Evolutionary conservation across 2,329 filamentous ascomycete species (phyloP).

Genomic region (Dactylella cylindrospora): DNA sequence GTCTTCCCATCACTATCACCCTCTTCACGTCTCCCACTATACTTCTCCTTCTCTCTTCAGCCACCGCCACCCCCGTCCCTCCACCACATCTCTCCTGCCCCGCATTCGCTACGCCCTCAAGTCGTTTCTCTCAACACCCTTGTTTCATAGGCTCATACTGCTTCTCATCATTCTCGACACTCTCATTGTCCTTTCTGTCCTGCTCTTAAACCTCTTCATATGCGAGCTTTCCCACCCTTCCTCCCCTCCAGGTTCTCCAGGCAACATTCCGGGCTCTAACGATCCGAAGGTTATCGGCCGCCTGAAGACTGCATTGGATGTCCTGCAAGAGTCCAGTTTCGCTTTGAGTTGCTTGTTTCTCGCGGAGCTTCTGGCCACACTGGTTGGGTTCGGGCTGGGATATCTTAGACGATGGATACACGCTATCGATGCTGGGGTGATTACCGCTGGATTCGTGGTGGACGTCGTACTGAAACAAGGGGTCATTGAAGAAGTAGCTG

Average conservation of each 20-base stretch:
- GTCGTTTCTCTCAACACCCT: conserved; percentile 16
- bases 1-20: conserved; percentile 14
- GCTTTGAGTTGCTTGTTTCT: conserved; percentile 30
- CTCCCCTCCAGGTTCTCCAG: conserved; percentile 9
- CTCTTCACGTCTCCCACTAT: conserved; percentile 2
- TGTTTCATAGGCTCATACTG: conserved; percentile 23
- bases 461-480: conserved; percentile 33
- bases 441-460: conserved; percentile 26
- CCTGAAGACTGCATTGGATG: conserved; percentile 11
- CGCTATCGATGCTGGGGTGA: conserved; percentile 27
- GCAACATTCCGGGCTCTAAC: conserved; percentile 7
- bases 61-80: conserved; percentile 16
- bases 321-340: conserved; percentile 31
- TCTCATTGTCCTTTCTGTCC: conserved; percentile 18
- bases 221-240: conserved; percentile 28
- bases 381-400: conserved; percentile 19
- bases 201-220: conserved; percentile 25
- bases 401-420: conserved; percentile 40
- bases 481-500: conserved; percentile 30
- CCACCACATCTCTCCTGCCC: conserved; percentile 18
- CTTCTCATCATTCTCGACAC: conserved; percentile 37
- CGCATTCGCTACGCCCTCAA: conserved; percentile 25
- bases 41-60: conserved; percentile 6
- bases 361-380: conserved; percentile 24
- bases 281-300: conserved; percentile 13